Evolutionary conservation across 129 eudicot species (phyloP).

Genomic region (Artemisia annua): DNA sequence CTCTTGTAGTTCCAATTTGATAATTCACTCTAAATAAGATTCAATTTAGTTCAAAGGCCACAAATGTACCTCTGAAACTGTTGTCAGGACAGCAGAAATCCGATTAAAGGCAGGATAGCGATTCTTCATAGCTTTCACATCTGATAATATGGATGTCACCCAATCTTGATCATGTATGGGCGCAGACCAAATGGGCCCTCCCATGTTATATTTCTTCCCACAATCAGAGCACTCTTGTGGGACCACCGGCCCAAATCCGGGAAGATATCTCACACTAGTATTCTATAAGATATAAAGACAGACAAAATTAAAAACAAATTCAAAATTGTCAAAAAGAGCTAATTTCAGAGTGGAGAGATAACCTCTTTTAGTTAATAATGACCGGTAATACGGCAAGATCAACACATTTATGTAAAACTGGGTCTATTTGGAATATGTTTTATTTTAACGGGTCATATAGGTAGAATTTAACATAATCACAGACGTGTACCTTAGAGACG

Average conservation of each 20-base stretch:
- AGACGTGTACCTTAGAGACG: conserved; percentile 71
- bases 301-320: not conserved
- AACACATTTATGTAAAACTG: no score
- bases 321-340: conserved; percentile 13
- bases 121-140: conserved; percentile 65
- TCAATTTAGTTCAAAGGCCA: not conserved
- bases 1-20: no score
- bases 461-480: not conserved
- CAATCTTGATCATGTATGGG: conserved; percentile 97
- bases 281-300: conserved; percentile 36
- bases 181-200: conserved; percentile 98
- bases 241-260: conserved; percentile 91
- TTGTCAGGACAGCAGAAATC: conserved; percentile 82
- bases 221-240: conserved; percentile 88
- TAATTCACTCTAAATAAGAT: no score
- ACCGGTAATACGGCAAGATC: no score
- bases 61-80: conserved; percentile 75
- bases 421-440: not conserved
- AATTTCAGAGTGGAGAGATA: not conserved
- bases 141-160: conserved; percentile 73
- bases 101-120: conserved; percentile 84
- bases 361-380: no score
- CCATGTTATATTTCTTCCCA: conserved; percentile 87
- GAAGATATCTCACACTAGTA: conserved; percentile 78
- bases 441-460: not conserved